These are phyloP conservation scores for Penicillium nordicum DNA, from an alignment of 2,329 filamentous ascomycete genomes.

Conservation along the genomic window DNA sequence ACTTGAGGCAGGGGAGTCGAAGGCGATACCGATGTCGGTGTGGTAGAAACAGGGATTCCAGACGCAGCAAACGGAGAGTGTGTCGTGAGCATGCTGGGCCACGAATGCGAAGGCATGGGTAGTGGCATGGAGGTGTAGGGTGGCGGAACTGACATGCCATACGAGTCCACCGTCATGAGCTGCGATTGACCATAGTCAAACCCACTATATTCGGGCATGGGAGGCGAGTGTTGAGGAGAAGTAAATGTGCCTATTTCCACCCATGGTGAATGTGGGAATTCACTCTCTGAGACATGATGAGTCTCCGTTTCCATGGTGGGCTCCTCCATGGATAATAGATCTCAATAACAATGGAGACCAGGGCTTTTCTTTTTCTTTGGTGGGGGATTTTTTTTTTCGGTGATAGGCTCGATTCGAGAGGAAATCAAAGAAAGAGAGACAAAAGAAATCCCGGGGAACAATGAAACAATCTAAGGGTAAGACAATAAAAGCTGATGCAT, in stretches of 20 bases:
- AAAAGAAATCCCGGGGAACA: slow-evolving; percentile 23
- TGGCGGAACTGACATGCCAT: slow-evolving; percentile 55
- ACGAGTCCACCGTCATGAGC: slow-evolving; percentile 58
- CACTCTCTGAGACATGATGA: slow-evolving; percentile 43
- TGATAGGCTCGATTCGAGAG: slow-evolving; percentile 5
- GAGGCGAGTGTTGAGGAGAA: slow-evolving; percentile 63
- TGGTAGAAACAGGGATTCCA: slow-evolving; percentile 54
- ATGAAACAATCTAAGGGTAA: slow-evolving; percentile 39
- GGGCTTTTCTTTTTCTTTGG: not conserved
- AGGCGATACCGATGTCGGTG: slow-evolving; percentile 53
- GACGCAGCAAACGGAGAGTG: slow-evolving; percentile 63
- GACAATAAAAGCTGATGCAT: slow-evolving; percentile 51
- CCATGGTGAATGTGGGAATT: slow-evolving; percentile 46
- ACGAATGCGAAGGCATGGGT: slow-evolving; percentile 65
- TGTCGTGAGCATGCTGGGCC: slow-evolving; percentile 80
- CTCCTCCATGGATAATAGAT: slow-evolving; percentile 43
- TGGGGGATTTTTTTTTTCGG: not conserved
- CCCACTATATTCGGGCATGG: slow-evolving; percentile 65
- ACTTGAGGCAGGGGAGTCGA: slow-evolving; percentile 41
- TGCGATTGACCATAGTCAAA: slow-evolving; percentile 63
- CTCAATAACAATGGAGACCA: not conserved
- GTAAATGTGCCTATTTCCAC: slow-evolving; percentile 44
- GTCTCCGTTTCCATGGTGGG: slow-evolving; percentile 46
- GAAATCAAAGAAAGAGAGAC: slow-evolving; percentile 6
- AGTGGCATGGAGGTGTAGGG: slow-evolving; percentile 61